phyloP scores from a whole-genome alignment of 1,284 basidiomycete species.

The Apiotrichum domesticum region DNA sequence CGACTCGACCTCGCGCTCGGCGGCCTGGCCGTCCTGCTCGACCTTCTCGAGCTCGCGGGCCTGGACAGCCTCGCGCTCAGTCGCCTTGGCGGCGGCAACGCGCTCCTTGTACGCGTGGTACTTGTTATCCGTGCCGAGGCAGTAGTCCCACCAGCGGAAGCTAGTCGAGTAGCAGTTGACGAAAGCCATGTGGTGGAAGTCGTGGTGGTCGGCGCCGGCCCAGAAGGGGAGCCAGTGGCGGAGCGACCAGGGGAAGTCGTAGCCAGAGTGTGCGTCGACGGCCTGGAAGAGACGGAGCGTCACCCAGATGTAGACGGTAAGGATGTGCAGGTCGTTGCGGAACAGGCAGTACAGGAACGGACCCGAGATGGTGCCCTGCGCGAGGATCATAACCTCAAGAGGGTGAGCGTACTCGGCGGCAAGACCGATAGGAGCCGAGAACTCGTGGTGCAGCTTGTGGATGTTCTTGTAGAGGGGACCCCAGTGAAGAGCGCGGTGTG shows the following conservation, averaged over 20 bases:
- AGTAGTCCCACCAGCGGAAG: slow-evolving; percentile 84
- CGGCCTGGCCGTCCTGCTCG: slow-evolving; percentile 66
- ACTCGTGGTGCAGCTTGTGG: slow-evolving; percentile 97
- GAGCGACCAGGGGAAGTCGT: slow-evolving; percentile 97
- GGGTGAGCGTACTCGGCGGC: slow-evolving; percentile 98
- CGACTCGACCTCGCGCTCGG: slow-evolving; percentile 57
- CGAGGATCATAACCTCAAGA: slow-evolving; percentile 83
- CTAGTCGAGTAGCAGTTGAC: slow-evolving; percentile 73
- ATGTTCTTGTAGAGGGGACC: slow-evolving; percentile 92
- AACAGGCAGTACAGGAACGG: slow-evolving; percentile 73
- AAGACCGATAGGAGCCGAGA: slow-evolving; percentile 92
- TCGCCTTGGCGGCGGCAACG: slow-evolving; percentile 53
- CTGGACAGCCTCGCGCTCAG: slow-evolving; percentile 45
- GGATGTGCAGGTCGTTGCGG: slow-evolving; percentile 56
- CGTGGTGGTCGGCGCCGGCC: slow-evolving; percentile 98
- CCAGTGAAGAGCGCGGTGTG: slow-evolving; percentile 85
- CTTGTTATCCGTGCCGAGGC: slow-evolving; percentile 76
- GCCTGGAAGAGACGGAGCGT: slow-evolving; percentile 89
- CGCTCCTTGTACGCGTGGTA: slow-evolving; percentile 69
- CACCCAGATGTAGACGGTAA: slow-evolving; percentile 94
- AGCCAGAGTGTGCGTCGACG: slow-evolving; percentile 93
- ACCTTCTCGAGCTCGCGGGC: slow-evolving; percentile 51
- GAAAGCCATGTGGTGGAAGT: slow-evolving; percentile 68
- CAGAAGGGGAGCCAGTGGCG: slow-evolving; percentile 93
- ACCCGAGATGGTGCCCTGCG: slow-evolving; percentile 75